A percentile compares a stretch with the other conserved stretches of the same genome.
Evolutionary conservation across 2,329 filamentous ascomycete species (phyloP).

Genomic region (Nothopassalora personata): DNA sequence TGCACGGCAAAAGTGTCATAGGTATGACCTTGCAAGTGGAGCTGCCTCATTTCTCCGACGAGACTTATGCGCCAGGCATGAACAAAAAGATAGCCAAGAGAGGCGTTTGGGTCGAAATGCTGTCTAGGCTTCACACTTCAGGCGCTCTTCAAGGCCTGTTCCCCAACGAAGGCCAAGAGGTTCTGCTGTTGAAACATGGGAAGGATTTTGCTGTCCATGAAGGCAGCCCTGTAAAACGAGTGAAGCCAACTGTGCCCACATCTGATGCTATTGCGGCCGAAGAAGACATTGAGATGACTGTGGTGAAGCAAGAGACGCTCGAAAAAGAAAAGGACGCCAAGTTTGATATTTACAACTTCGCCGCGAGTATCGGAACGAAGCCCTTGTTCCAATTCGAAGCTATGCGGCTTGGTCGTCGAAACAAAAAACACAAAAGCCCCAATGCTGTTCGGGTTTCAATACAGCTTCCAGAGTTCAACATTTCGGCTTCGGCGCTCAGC

Average conservation of each 20-base stretch:
- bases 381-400: conserved; percentile 25
- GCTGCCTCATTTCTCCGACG: background rate
- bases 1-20: background rate
- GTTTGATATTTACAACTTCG: conserved; percentile 39
- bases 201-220: background rate
- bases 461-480: conserved; percentile 34
- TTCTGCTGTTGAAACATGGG: background rate
- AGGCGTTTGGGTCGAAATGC: conserved; percentile 17
- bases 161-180: background rate
- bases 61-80: background rate
- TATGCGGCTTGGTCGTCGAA: background rate
- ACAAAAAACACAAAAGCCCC: too few relatives aligned
- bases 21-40: background rate
- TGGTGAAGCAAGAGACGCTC: conserved; percentile 16
- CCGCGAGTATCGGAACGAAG: conserved; percentile 35
- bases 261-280: background rate
- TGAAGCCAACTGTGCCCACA: background rate
- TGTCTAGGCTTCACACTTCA: conserved; percentile 14
- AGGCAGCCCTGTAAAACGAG: background rate
- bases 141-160: conserved; percentile 15
- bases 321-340: conserved; percentile 25
- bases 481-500: conserved; percentile 30
- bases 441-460: conserved; percentile 17
- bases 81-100: conserved; percentile 12
- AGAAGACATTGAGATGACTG: conserved; percentile 8